Base-by-base conservation (phyloP, 2,329 filamentous ascomycete species). In the Fusarium camptoceras region DNA sequence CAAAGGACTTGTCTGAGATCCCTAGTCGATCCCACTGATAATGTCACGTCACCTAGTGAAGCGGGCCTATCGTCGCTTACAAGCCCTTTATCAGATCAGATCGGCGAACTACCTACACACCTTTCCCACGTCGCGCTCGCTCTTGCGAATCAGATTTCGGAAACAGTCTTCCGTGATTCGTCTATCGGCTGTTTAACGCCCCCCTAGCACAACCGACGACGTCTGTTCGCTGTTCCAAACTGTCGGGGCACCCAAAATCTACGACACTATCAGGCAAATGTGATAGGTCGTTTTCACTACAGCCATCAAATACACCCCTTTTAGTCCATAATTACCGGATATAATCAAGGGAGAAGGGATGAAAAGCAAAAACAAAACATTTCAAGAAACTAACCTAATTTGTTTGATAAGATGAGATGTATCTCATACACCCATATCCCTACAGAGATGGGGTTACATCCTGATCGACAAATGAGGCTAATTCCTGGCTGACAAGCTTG, bases 141-240 rank as follows among this genome's bases (percentile, higher is more conserved):
- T 30, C 47, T 48, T 39, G 51, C 61, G 47, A 56, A 63, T 57
- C 46, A 74, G 50, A 72, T 68, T 57, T 63, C 47, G 60, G 68
- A 9, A 65, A 55, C 55, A 42, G 42, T 62, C 56, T 74, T 56
- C 63, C 66, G 54, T 55, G 43, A 50, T 53, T 69, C 69, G 65
- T 66, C 62, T 74, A 73, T 74, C 62, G 68, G 55, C 15, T 55
- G 46, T 62, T 34, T 53, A 59, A 61, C 44, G 58, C 68, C 64
- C 58, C 48, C 67, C 56, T 64, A 68, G 46, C 66, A 68, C 63
- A 56, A 51, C 47, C 59, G 41, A 46, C 64, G 59, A 64, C 64
- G 66, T 61, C 66, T 68, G 66, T 65, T 70, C 59, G 61, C 66
- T 53, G 68, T 73, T 50, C 72, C 66, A 68, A 55, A 46, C 46